Conservation (phyloP, 495 filamentous ascomycete genomes). For the Amphirosellinia nigrospora region DNA sequence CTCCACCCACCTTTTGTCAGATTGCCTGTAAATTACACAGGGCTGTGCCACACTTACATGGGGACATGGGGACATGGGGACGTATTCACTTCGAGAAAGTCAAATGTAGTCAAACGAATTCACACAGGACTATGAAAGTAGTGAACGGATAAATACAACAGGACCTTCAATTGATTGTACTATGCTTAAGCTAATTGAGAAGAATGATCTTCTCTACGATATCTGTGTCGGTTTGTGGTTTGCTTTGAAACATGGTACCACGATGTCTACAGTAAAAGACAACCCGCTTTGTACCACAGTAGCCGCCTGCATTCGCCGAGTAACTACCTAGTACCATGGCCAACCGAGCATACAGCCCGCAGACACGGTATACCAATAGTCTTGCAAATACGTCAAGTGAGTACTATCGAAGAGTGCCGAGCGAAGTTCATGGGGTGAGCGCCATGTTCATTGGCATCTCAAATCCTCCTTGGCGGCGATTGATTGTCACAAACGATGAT, state of each 20-base stretch:
- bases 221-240: not conserved
- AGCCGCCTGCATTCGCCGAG: not conserved
- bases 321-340: not conserved
- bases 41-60: not conserved
- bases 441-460: conserved; percentile 1
- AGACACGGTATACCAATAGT: not conserved
- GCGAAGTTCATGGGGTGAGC: not conserved
- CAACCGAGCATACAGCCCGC: not conserved
- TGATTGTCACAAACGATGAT: not conserved
- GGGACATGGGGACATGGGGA: not conserved
- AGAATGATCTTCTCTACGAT: conserved; percentile 1
- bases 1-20: not conserved
- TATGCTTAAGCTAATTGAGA: not conserved
- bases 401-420: not conserved
- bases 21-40: not conserved
- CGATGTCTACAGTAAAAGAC: not conserved
- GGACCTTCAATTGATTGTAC: not conserved
- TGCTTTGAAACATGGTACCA: conserved; percentile 6
- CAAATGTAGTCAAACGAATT: not conserved
- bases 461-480: not conserved
- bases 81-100: not conserved
- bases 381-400: not conserved
- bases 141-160: not conserved
- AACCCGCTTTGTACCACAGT: not conserved
- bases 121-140: not conserved